These are phyloP conservation scores for Bodo saltans DNA, from an alignment of 78 protist genomes.

Conservation along the genomic window DNA sequence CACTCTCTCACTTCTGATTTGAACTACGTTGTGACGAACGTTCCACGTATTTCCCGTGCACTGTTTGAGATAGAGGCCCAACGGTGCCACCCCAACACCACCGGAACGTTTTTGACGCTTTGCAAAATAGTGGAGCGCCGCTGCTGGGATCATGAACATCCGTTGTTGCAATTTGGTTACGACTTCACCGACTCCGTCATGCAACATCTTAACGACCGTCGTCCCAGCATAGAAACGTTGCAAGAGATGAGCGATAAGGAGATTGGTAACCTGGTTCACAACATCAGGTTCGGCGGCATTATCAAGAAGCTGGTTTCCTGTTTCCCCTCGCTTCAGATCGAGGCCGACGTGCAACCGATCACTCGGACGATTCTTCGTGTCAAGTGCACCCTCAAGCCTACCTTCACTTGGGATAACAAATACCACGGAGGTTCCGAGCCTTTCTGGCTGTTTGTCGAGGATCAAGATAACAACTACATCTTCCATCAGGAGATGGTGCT, in stretches of 20 bases:
- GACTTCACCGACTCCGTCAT: constrained; percentile 19
- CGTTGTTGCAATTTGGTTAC: constrained; percentile 65
- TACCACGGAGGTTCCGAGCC: constrained; percentile 57
- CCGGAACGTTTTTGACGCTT: constrained; percentile 60
- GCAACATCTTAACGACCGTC: not conserved
- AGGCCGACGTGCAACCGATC: constrained; percentile 74
- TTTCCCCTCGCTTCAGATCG: constrained; percentile 74
- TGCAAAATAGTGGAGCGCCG: constrained; percentile 77
- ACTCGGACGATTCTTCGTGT: constrained; percentile 84
- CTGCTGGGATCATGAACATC: constrained; percentile 65
- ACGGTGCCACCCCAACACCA: constrained; percentile 53
- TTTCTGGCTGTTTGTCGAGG: constrained; percentile 77
- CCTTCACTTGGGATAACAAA: constrained; percentile 30
- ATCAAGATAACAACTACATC: constrained; percentile 56
- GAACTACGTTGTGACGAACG: constrained; percentile 77
- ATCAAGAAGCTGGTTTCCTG: constrained; percentile 37
- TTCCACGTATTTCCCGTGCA: constrained; percentile 78
- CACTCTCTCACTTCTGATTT: constrained; percentile 77
- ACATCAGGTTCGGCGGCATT: constrained; percentile 37
- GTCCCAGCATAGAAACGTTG: constrained; percentile 42
- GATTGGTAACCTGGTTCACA: constrained; percentile 61
- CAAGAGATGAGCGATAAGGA: constrained; percentile 71
- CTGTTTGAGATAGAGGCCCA: constrained; percentile 86
- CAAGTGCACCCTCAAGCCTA: constrained; percentile 46
- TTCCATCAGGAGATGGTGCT: constrained; percentile 78